Percentiles rank a stretch among this genome's conserved stretches.
phyloP scores from a whole-genome alignment of 495 filamentous ascomycete species.

The Penicillium ucsense region DNA sequence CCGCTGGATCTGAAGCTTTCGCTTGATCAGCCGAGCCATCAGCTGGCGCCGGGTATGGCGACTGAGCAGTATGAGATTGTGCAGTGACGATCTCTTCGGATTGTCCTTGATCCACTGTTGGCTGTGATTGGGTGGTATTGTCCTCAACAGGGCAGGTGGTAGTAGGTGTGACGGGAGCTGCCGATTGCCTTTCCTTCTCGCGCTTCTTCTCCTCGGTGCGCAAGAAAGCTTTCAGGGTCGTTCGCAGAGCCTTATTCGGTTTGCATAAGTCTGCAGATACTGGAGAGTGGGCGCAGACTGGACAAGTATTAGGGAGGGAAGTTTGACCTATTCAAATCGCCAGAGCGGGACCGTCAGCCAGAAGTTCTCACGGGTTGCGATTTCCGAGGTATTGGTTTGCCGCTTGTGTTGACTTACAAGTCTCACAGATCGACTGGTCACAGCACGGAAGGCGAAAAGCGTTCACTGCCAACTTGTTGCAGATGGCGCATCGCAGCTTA shows the following conservation, averaged over 20 bases:
- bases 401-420: constrained; percentile 48
- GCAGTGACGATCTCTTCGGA: background rate
- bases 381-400: too few species aligned
- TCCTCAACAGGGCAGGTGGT: constrained; percentile 15
- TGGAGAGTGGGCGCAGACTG: constrained; percentile 85
- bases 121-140: constrained; percentile 11
- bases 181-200: constrained; percentile 45
- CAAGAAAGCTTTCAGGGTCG: constrained; percentile 81
- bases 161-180: constrained; percentile 21
- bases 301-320: constrained; percentile 69
- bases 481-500: constrained; percentile 89
- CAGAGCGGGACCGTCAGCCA: constrained; percentile 11
- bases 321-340: constrained; percentile 52
- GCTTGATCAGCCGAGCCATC: background rate
- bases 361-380: background rate
- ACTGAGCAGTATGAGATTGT: constrained; percentile 1
- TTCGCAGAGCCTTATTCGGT: constrained; percentile 76
- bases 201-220: constrained; percentile 80
- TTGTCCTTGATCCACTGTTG: background rate
- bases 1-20: background rate
- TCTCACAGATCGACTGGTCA: constrained; percentile 87
- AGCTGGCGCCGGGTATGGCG: background rate
- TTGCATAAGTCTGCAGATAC: constrained; percentile 79
- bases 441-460: constrained; percentile 89
- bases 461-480: constrained; percentile 83